Conservation (phyloP, 176 grass and related monocot species). For the Triticum timopheevii region DNA sequence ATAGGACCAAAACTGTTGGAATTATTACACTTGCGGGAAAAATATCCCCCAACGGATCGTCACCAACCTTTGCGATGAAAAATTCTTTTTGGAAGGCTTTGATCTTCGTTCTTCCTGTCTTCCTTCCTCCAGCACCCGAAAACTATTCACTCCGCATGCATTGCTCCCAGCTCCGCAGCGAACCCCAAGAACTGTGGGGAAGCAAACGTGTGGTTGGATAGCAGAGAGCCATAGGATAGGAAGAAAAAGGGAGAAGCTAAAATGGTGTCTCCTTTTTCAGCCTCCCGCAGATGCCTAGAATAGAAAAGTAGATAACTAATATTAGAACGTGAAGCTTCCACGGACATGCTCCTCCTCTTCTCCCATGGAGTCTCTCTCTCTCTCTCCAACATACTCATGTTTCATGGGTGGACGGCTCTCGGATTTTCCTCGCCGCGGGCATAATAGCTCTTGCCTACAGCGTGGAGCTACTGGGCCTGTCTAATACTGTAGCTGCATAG, state of each 20-base stretch:
- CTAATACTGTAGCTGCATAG: no score
- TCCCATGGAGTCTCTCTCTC: background rate
- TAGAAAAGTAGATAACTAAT: slow-evolving; percentile 20
- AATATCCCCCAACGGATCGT: background rate
- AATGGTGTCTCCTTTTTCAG: slow-evolving; percentile 4
- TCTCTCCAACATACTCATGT: background rate
- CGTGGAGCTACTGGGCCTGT: no score
- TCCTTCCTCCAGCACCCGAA: background rate
- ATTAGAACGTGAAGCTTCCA: background rate
- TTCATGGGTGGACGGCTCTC: background rate
- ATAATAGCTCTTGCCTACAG: no score
- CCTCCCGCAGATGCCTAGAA: slow-evolving; percentile 15
- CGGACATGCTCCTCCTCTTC: background rate
- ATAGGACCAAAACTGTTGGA: background rate
- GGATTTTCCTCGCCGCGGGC: no score
- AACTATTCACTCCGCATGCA: slow-evolving; percentile 7
- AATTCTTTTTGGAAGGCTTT: background rate
- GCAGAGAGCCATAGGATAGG: slow-evolving; percentile 23
- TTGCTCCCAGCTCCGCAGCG: slow-evolving; percentile 13
- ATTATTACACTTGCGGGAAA: background rate
- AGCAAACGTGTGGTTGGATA: slow-evolving; percentile 18
- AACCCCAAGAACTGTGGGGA: slow-evolving; percentile 29
- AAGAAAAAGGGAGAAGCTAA: slow-evolving; percentile 20
- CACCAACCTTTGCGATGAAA: slow-evolving; percentile 19
- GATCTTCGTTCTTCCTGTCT: background rate